phyloP scores from a whole-genome alignment of 2,329 filamentous ascomycete species.

The Colletotrichum abscissum region DNA sequence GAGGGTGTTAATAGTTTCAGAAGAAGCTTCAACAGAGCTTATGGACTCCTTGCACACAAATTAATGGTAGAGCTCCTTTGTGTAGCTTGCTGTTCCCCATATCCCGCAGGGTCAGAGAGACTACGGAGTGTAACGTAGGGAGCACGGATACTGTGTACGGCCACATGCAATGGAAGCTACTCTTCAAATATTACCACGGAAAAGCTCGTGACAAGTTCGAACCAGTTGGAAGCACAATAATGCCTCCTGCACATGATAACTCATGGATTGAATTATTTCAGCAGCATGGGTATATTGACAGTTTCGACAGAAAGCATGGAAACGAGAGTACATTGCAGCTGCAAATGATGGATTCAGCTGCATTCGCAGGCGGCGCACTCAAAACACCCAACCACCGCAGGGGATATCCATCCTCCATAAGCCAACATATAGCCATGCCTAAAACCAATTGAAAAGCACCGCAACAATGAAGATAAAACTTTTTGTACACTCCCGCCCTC shows the following conservation, averaged over 20 bases:
- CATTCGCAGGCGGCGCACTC: neutral
- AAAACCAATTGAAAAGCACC: neutral
- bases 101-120: too few relatives aligned
- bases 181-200: neutral
- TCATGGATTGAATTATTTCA: neutral
- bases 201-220: neutral
- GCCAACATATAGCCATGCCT: constrained; percentile 21
- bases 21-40: too few relatives aligned
- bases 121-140: too few relatives aligned
- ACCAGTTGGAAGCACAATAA: neutral
- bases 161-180: neutral
- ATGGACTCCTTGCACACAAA: too few relatives aligned
- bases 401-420: constrained; percentile 11
- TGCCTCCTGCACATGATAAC: neutral
- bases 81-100: too few relatives aligned
- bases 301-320: neutral
- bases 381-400: constrained; percentile 7
- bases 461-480: neutral
- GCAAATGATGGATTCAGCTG: neutral
- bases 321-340: neutral
- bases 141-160: too few relatives aligned
- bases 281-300: neutral
- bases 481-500: neutral
- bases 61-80: too few relatives aligned
- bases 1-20: too few relatives aligned